Conservation (phyloP, 169 alveolate genomes). For the Condylostoma magnum region DNA sequence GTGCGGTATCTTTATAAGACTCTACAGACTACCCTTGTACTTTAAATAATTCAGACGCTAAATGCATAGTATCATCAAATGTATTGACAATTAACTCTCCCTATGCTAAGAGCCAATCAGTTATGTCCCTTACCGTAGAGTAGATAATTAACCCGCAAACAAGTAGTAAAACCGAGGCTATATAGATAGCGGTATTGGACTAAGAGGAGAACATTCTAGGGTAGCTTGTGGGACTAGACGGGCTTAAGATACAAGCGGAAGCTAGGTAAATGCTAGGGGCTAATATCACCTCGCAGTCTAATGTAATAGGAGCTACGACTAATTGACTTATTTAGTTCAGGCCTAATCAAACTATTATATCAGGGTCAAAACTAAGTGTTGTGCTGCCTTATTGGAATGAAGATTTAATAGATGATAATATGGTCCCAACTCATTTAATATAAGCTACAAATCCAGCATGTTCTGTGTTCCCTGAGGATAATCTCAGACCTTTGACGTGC, state of each 20-base stretch:
- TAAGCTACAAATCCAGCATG: constrained; percentile 6
- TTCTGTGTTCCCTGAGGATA: not conserved
- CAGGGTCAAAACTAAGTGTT: not conserved
- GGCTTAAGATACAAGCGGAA: not conserved
- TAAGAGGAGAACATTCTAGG: too few relatives aligned
- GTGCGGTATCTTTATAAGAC: too few relatives aligned
- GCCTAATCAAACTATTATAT: not conserved
- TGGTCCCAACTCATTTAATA: not conserved
- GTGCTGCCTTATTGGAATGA: constrained; percentile 16
- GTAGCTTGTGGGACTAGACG: too few relatives aligned
- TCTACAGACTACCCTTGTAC: too few relatives aligned
- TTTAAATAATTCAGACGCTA: too few relatives aligned
- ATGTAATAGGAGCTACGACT: constrained; percentile 8
- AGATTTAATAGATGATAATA: not conserved
- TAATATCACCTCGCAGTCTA: not conserved
- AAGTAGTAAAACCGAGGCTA: too few relatives aligned
- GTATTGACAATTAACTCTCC: too few relatives aligned
- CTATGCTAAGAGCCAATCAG: too few relatives aligned
- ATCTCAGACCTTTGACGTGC: not conserved
- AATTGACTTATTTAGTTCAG: not conserved
- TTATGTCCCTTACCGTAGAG: too few relatives aligned
- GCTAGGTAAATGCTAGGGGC: not conserved
- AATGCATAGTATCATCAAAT: too few relatives aligned
- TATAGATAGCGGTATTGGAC: too few relatives aligned
- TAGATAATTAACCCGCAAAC: too few relatives aligned